A percentile compares a stretch with the other conserved stretches of the same genome.
Evolutionary conservation across 2,329 filamentous ascomycete species (phyloP).

Genomic region (Verticillium tricorpus): DNA sequence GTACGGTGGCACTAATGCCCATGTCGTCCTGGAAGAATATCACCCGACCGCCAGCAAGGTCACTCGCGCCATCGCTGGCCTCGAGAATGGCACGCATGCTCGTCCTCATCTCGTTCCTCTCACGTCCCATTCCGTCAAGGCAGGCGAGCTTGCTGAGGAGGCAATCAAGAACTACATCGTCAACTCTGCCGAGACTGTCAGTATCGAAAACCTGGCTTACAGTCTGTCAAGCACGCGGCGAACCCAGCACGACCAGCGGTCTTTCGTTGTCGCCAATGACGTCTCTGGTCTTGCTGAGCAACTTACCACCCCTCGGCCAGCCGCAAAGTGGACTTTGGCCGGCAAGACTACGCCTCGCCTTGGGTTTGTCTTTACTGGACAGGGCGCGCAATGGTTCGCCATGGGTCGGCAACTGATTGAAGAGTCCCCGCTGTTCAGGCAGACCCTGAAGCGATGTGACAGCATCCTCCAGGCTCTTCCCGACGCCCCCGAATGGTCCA

Average conservation of each 20-base stretch:
- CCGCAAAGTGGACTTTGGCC: slow-evolving; percentile 14
- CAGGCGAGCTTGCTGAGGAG: slow-evolving; percentile 15
- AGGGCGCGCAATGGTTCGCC: slow-evolving; percentile 20
- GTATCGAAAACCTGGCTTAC: slow-evolving; percentile 16
- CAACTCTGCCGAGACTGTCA: slow-evolving; percentile 5
- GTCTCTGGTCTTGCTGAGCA: slow-evolving; percentile 10
- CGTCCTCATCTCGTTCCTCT: slow-evolving; percentile 16
- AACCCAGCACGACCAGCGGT: slow-evolving; percentile 16
- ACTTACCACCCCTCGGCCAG: slow-evolving; percentile 10
- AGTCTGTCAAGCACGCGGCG: slow-evolving; percentile 14
- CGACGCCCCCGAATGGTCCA: slow-evolving; percentile 21
- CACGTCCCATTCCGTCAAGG: slow-evolving; percentile 16
- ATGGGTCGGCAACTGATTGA: slow-evolving; percentile 19
- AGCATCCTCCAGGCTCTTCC: slow-evolving; percentile 23
- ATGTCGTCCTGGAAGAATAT: slow-evolving; percentile 21
- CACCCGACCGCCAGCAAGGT: not conserved
- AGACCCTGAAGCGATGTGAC: slow-evolving; percentile 21
- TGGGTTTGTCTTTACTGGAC: slow-evolving; percentile 20
- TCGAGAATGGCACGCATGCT: slow-evolving; percentile 14
- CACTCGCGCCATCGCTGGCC: not conserved
- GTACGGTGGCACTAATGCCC: slow-evolving; percentile 30
- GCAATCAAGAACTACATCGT: slow-evolving; percentile 12
- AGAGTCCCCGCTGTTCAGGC: slow-evolving; percentile 20
- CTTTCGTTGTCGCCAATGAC: slow-evolving; percentile 16
- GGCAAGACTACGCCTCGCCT: slow-evolving; percentile 12